These are phyloP conservation scores for Saccharomyces hybrid DNA, from an alignment of 1,139 yeast genomes.

Conservation along the genomic window DNA sequence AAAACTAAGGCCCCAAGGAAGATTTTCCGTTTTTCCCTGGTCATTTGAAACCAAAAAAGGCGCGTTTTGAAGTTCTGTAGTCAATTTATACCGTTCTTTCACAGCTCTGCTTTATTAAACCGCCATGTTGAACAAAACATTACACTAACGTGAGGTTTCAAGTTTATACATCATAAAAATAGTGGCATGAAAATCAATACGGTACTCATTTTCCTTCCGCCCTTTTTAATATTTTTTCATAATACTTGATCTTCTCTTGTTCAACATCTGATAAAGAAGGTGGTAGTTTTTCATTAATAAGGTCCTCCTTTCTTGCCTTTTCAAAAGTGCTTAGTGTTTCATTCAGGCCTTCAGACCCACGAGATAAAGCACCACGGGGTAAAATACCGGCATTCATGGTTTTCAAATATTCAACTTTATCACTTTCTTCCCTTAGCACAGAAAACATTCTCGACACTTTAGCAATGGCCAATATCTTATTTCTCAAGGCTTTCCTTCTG, in stretches of 20 bases:
- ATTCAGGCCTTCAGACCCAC: conserved; percentile 76
- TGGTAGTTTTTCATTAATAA: conserved; percentile 81
- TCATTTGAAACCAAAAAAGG: no score
- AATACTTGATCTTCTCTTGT: conserved; percentile 40
- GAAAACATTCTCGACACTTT: conserved; percentile 90
- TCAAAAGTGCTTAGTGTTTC: conserved; percentile 68
- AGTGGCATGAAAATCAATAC: background rate
- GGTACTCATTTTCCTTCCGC: background rate
- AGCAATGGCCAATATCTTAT: conserved; percentile 91
- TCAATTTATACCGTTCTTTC: no score
- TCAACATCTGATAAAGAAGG: conserved; percentile 58
- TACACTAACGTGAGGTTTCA: no score
- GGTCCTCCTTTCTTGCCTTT: conserved; percentile 76
- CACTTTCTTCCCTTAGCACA: conserved; percentile 83
- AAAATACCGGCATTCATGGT: conserved; percentile 58
- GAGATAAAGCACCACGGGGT: conserved; percentile 81
- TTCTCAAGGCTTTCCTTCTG: conserved; percentile 55
- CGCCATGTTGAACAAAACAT: no score
- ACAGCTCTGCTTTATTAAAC: no score
- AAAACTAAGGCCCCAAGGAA: no score
- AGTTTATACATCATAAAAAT: background rate
- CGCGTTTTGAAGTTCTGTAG: no score
- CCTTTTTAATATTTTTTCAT: conserved; percentile 24
- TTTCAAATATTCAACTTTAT: conserved; percentile 75
- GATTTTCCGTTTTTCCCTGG: no score